phyloP scores from a whole-genome alignment of 495 filamentous ascomycete species.

The Aspergillus affinis region DNA sequence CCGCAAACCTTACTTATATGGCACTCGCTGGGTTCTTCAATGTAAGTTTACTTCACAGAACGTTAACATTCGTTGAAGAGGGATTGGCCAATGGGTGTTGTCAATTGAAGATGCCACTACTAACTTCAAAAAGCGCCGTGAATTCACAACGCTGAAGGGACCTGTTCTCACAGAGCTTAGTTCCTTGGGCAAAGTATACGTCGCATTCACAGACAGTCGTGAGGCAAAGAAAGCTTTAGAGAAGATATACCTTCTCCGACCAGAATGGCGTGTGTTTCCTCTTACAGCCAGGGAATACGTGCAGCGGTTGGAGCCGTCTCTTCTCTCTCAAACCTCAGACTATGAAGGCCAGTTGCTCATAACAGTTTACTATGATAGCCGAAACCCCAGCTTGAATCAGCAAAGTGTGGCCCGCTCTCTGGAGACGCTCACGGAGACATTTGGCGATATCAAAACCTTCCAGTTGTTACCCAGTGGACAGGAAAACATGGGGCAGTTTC shows the following conservation, averaged over 20 bases:
- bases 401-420: slow-evolving; percentile 30
- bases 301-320: slow-evolving; percentile 24
- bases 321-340: slow-evolving; percentile 33
- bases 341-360: slow-evolving; percentile 37
- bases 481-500: slow-evolving; percentile 33
- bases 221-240: slow-evolving; percentile 51
- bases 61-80: neutral
- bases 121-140: slow-evolving; percentile 29
- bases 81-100: neutral
- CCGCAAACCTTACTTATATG: slow-evolving; percentile 28
- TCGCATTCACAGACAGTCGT: slow-evolving; percentile 57
- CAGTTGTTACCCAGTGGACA: slow-evolving; percentile 33
- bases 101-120: neutral
- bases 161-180: slow-evolving; percentile 30
- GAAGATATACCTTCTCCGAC: slow-evolving; percentile 40
- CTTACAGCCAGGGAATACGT: slow-evolving; percentile 43
- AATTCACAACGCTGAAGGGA: slow-evolving; percentile 34
- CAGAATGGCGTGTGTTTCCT: slow-evolving; percentile 52
- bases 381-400: slow-evolving; percentile 22
- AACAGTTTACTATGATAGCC: slow-evolving; percentile 27
- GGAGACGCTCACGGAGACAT: slow-evolving; percentile 46
- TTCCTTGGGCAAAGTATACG: slow-evolving; percentile 46
- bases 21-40: slow-evolving; percentile 33
- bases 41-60: slow-evolving; percentile 19
- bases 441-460: slow-evolving; percentile 56